Base-by-base conservation (phyloP, 2,329 filamentous ascomycete species). In the Verticillium longisporum region DNA sequence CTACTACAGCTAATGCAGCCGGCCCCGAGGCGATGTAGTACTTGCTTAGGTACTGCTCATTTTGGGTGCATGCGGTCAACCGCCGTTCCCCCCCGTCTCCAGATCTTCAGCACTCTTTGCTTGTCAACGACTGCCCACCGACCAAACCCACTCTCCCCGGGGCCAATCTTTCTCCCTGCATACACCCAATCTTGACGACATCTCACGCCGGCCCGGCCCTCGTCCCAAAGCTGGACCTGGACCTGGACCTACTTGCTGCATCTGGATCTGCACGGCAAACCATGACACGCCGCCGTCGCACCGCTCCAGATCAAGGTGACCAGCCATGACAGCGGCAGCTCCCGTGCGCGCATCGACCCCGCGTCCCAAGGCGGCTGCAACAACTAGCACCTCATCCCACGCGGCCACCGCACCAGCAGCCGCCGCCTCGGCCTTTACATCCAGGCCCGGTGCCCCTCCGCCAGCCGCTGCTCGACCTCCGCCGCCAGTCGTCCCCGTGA, bases 401-500 rank as follows among this genome's bases (percentile, higher is more conserved):
- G 18, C 41, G 41, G 60, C 33, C 55, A 61, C 60, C 50, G 57
- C 58, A 14, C 26, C 60, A 21, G 53, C 37, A 32, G 41, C 38
- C 60, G 26, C 55, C 57, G 60, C 18, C 34, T 61, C 18, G 58
- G 60, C 55, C 45, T 61, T 55, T 60, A 55, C 36, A 57, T 15
- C 32, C 59, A 60, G 61, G 38, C 57, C 34, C 11, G 45, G 32
- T 13, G 31, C 36, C 59, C 26, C 50, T 60, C 58, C 59, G 59
- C 57, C 37, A 60, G 56, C 57, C 18, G 50, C 59, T 65, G 53
- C 41, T 57, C 9, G 37, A 54, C 69, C 54, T 34, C 65, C 57
- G 53, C 55, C 58, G 32, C 60, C 69, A 70, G 62, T 66, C 56
- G 64, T 66, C 62, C 63, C 68, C 68, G 62, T 67, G 68, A 60